Evolutionary conservation across 2,329 filamentous ascomycete genomes (phyloP).

Genomic region (Nannizzia gypsea): DNA sequence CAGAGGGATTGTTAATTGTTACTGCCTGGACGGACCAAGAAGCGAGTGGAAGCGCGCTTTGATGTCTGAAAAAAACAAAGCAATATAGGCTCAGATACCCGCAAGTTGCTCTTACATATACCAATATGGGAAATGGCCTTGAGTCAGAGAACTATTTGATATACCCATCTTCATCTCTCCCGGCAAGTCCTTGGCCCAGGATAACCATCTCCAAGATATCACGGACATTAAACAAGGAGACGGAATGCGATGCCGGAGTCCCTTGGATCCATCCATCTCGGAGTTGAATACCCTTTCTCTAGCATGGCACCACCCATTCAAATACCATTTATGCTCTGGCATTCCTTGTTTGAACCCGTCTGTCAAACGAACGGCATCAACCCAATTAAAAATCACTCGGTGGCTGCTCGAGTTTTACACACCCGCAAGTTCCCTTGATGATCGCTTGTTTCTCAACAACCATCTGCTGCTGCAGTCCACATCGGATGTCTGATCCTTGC

Average conservation of each 20-base stretch:
- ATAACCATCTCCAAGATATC: background rate
- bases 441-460: background rate
- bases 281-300: background rate
- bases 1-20: background rate
- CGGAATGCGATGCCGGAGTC: background rate
- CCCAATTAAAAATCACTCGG: background rate
- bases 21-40: background rate
- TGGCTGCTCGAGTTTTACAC: background rate
- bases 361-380: background rate
- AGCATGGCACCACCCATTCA: too few relatives aligned
- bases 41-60: background rate
- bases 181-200: too few relatives aligned
- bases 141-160: background rate
- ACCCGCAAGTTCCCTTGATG: background rate
- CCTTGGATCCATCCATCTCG: background rate
- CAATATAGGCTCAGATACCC: too few relatives aligned
- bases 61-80: background rate
- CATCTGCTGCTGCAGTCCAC: background rate
- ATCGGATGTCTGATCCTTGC: background rate
- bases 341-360: background rate
- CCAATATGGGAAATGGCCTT: background rate
- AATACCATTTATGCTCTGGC: too few relatives aligned
- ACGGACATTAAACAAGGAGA: background rate
- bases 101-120: too few relatives aligned
- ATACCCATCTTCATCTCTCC: too few relatives aligned